A percentile compares a stretch with the other conserved stretches of the same genome.
Conservation (phyloP, 805 yeast genomes). For the Zygosaccharomyces kombuchaensis region DNA sequence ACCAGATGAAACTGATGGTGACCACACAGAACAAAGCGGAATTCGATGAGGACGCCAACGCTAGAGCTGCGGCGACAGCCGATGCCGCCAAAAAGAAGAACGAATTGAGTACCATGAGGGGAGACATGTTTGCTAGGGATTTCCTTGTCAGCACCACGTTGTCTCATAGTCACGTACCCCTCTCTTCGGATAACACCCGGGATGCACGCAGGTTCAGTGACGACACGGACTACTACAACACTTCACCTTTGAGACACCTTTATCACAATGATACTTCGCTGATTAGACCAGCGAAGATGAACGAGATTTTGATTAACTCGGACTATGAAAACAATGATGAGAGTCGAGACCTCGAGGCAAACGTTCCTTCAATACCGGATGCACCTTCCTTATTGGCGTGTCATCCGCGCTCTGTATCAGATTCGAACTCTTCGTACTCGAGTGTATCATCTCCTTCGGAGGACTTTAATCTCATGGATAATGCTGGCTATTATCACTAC, state of each 20-base stretch:
- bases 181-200: neutral
- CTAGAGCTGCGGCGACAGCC: neutral
- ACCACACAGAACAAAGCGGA: constrained; percentile 9
- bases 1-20: constrained; percentile 21
- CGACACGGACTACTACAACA: constrained; percentile 34
- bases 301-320: constrained; percentile 17
- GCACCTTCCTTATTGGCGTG: neutral
- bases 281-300: constrained; percentile 23
- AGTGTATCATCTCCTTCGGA: constrained; percentile 22
- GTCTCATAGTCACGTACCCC: constrained; percentile 15
- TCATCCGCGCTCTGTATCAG: neutral
- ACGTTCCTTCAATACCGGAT: neutral
- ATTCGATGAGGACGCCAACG: neutral
- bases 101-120: constrained; percentile 2
- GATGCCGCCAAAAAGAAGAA: neutral
- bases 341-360: neutral
- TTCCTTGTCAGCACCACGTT: constrained; percentile 22
- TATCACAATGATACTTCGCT: constrained; percentile 27
- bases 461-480: constrained; percentile 14
- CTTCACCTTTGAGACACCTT: constrained; percentile 34
- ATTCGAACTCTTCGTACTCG: constrained; percentile 17
- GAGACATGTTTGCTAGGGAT: constrained; percentile 13
- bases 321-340: constrained; percentile 8
- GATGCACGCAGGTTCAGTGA: constrained; percentile 31
- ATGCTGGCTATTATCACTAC: constrained; percentile 7